Base-by-base conservation (phyloP, 2,329 filamentous ascomycete species). In the Cryphonectria parasitica region DNA sequence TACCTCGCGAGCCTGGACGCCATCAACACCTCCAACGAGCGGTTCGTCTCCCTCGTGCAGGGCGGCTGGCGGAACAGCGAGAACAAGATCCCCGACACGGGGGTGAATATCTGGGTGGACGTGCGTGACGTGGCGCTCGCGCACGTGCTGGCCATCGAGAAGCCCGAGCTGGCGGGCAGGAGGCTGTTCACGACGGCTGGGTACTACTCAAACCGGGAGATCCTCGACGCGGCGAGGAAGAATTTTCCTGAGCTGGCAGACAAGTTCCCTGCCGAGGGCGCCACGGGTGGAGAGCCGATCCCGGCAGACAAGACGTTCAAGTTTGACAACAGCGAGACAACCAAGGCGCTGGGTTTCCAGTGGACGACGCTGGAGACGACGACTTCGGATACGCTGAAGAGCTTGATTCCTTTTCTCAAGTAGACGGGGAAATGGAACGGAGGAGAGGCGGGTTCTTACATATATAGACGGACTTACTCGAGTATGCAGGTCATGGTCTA, bases 341-440 rank as follows among this genome's bases (percentile, higher is more conserved):
- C 84, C 36, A 84, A 88, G 75, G 74, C 90, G 63, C 78, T 93
- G 71, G 89, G 89, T 0, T 84, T 92, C 64, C 80, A 91, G 71
- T 93, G 88, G 83, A 88, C 82, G 73, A 78, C 81, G 4, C 75
- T 93, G 45, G 90, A 93, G 78, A 83, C 90, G 80, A 86, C 83
- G 39, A 83, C 91, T 39, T 82, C 85, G 7, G 91, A 93, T 76
- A 85, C 89, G 8, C 85, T 92, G 25, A 88, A 88, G 79, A 90
- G 87, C 43, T 78, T 94, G 75, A 85, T 91, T 78, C 77, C 76
- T n/a, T 77, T 83, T n/a, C 76, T 77, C 6, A 77, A 76, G 15
- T 80, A 72, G 43, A 45, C 6, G 11, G 3, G 11, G 19, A 11
- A n/a, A n/a, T 22, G 34, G 28, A 52, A 8, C 31, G 2, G 56